Conservation (phyloP, 495 filamentous ascomycete species). For the Aspergillus haitiensis region DNA sequence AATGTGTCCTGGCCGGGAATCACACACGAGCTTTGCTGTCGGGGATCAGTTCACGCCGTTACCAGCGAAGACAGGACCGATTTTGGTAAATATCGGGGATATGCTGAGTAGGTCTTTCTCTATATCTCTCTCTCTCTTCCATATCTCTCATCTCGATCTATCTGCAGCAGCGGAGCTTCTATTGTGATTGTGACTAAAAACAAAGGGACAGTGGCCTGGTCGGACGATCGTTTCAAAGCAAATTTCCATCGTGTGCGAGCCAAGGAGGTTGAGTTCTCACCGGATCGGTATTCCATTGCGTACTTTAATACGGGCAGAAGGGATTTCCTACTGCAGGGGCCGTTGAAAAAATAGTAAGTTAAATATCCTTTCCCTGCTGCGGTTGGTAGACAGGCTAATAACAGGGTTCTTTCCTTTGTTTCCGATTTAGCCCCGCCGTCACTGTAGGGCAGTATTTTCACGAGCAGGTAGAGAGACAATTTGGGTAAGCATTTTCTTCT, state of each 20-base stretch:
- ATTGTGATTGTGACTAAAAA: too few species aligned
- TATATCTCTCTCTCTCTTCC: too few species aligned
- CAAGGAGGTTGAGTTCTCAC: neutral
- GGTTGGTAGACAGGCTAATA: too few species aligned
- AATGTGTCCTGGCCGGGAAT: neutral
- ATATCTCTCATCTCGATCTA: too few species aligned
- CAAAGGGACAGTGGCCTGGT: neutral
- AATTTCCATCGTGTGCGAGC: neutral
- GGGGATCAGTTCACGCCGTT: neutral
- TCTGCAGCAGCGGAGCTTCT: too few species aligned
- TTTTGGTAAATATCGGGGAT: neutral
- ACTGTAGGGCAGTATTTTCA: too few species aligned
- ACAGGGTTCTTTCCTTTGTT: too few species aligned
- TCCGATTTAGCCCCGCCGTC: too few species aligned
- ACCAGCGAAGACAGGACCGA: neutral
- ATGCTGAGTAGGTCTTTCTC: neutral
- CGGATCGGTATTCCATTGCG: neutral
- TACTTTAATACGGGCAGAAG: neutral
- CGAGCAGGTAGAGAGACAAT: too few species aligned
- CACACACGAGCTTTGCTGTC: neutral
- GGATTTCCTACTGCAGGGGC: neutral
- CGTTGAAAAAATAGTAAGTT: neutral
- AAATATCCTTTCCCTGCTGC: too few species aligned
- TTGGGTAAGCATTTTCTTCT: too few species aligned
- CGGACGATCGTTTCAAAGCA: neutral